Conservation (phyloP, 768 basidiomycete genomes). For the Amanita inopinata region DNA sequence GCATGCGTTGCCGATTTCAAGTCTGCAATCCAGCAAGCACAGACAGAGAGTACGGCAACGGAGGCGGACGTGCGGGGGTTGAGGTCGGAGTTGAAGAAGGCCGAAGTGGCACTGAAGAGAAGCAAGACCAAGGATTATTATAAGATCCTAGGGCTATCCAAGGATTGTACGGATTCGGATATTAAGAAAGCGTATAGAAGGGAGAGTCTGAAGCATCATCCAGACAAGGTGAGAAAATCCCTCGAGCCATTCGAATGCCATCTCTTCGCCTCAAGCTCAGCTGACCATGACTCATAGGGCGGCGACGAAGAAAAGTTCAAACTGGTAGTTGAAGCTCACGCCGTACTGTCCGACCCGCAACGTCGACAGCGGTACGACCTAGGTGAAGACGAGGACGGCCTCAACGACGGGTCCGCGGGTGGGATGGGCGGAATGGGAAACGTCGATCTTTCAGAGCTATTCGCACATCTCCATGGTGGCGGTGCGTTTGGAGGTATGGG, state of each 20-base stretch:
- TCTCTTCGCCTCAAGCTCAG: slow-evolving; percentile 10
- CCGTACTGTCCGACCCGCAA: slow-evolving; percentile 69
- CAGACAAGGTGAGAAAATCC: slow-evolving; percentile 55
- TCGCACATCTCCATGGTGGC: slow-evolving; percentile 51
- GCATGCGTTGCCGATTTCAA: slow-evolving; percentile 67
- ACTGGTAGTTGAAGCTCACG: slow-evolving; percentile 72
- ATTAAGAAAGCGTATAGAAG: slow-evolving; percentile 90
- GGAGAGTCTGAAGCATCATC: slow-evolving; percentile 79
- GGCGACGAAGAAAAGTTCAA: slow-evolving; percentile 98
- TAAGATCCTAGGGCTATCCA: slow-evolving; percentile 58
- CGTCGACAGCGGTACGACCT: slow-evolving; percentile 69
- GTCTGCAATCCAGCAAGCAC: slow-evolving; percentile 65
- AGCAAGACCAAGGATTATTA: slow-evolving; percentile 90
- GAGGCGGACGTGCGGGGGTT: slow-evolving; percentile 57
- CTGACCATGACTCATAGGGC: slow-evolving; percentile 35
- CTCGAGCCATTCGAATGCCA: not conserved
- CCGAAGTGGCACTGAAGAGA: slow-evolving; percentile 72
- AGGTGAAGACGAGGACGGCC: slow-evolving; percentile 75
- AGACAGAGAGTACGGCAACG: slow-evolving; percentile 42
- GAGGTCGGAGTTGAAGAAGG: slow-evolving; percentile 63
- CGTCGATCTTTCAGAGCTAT: slow-evolving; percentile 52
- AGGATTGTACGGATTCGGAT: slow-evolving; percentile 57
- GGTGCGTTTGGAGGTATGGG: slow-evolving; percentile 21
- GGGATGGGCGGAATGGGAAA: slow-evolving; percentile 32
- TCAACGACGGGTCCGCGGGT: slow-evolving; percentile 35